Evolutionary conservation across 495 filamentous ascomycete species (phyloP).

Genomic region (Neurospora sp.): DNA sequence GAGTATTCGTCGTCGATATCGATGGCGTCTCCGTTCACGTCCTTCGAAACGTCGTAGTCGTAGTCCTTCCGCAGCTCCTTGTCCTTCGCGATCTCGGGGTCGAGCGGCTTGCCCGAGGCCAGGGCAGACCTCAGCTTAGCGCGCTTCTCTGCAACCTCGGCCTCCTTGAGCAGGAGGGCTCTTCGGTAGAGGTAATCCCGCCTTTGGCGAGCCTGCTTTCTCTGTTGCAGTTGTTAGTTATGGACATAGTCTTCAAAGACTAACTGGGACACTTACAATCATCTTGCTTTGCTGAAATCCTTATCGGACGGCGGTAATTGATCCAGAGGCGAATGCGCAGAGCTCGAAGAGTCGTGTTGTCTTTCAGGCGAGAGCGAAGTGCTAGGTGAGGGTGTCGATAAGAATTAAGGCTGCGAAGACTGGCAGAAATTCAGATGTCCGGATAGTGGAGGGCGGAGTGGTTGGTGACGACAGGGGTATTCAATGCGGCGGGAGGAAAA

Average conservation of each 20-base stretch:
- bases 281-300: constrained; percentile 10
- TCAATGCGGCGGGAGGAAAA: not conserved
- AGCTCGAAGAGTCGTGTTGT: constrained; percentile 2
- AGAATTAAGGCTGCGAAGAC: not conserved
- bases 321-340: not conserved
- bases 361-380: not conserved
- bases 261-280: constrained; percentile 20
- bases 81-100: constrained; percentile 82
- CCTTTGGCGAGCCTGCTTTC: constrained; percentile 72
- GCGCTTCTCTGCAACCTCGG: constrained; percentile 84
- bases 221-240: constrained; percentile 26
- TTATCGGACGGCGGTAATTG: not conserved
- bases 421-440: not conserved
- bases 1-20: constrained; percentile 80
- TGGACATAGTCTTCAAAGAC: not conserved
- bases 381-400: not conserved
- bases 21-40: constrained; percentile 47
- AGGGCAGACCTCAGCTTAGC: constrained; percentile 77
- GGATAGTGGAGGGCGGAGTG: not conserved
- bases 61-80: constrained; percentile 76
- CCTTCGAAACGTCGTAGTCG: constrained; percentile 81
- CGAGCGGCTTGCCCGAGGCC: constrained; percentile 70
- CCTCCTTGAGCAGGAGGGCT: constrained; percentile 63
- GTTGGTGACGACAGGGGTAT: not conserved
- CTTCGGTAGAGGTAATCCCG: constrained; percentile 89